These are phyloP conservation scores for Scutellaria barbata DNA, from an alignment of 257 asterid species.

Conservation along the genomic window DNA sequence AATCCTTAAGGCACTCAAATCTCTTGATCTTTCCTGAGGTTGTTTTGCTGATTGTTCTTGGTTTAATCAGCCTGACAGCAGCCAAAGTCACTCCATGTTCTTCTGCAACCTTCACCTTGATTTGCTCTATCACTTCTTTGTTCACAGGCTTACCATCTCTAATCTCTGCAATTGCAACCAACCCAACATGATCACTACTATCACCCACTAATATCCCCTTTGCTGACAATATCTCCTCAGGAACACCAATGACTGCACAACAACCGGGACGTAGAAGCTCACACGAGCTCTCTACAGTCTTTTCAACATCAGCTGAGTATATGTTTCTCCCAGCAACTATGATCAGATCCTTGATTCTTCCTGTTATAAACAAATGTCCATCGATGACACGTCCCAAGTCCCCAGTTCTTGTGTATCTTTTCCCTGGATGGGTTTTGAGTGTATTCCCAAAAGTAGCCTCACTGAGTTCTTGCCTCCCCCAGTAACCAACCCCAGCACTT, in stretches of 20 bases:
- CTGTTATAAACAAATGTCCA: conserved; percentile 71
- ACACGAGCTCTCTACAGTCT: conserved; percentile 79
- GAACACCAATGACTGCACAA: conserved; percentile 82
- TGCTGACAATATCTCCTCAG: conserved; percentile 67
- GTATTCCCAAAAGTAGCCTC: conserved; percentile 55
- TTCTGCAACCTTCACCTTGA: conserved; percentile 63
- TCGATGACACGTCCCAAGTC: conserved; percentile 70
- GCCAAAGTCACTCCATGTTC: conserved; percentile 80
- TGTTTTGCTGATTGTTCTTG: conserved; percentile 80
- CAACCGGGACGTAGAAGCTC: conserved; percentile 82
- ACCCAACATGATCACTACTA: conserved; percentile 69
- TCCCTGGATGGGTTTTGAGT: conserved; percentile 43
- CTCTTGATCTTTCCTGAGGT: conserved; percentile 83
- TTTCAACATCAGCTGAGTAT: conserved; percentile 79
- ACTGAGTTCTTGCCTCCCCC: conserved; percentile 67
- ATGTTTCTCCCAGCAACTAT: conserved; percentile 87
- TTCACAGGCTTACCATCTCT: conserved; percentile 63
- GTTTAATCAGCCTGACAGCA: conserved; percentile 66
- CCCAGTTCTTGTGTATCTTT: conserved; percentile 69
- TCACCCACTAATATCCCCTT: conserved; percentile 66
- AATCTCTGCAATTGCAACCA: conserved; percentile 83
- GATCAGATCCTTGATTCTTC: conserved; percentile 86
- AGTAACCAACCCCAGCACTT: conserved; percentile 79
- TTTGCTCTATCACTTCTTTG: conserved; percentile 57
- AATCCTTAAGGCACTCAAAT: conserved; percentile 80